Evolutionary conservation across 1,139 yeast species (phyloP).

Genomic region (Zygosaccharomyces pseudobailii): DNA sequence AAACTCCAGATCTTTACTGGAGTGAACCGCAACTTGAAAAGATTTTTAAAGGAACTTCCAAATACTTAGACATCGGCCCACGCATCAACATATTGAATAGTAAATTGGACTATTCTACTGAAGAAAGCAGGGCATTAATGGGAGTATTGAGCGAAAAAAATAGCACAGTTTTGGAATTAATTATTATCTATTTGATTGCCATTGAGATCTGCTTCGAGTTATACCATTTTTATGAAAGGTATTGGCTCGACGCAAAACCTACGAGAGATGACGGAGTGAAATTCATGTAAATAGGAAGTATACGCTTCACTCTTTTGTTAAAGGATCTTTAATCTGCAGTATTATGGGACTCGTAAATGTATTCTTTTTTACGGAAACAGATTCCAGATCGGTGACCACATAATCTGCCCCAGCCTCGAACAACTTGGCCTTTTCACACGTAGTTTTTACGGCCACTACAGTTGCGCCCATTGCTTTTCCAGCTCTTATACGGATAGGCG

Average conservation of each 20-base stretch:
- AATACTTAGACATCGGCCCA: slow-evolving; percentile 67
- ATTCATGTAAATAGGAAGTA: neutral
- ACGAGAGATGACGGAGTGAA: neutral
- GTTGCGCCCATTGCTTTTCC: slow-evolving; percentile 75
- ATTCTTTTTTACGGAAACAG: slow-evolving; percentile 35
- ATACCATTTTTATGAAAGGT: slow-evolving; percentile 46
- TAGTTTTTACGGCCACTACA: slow-evolving; percentile 70
- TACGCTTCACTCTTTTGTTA: slow-evolving; percentile 2
- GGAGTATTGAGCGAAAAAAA: slow-evolving; percentile 73
- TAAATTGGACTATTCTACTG: slow-evolving; percentile 84
- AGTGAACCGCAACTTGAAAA: slow-evolving; percentile 79
- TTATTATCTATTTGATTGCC: slow-evolving; percentile 73
- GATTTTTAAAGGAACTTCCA: slow-evolving; percentile 66
- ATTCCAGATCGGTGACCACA: slow-evolving; percentile 60
- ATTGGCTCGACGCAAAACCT: slow-evolving; percentile 4
- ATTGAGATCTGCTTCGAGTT: slow-evolving; percentile 81
- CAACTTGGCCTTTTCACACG: slow-evolving; percentile 58
- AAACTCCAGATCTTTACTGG: slow-evolving; percentile 92
- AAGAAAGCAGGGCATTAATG: slow-evolving; percentile 74
- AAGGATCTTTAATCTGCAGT: slow-evolving; percentile 20
- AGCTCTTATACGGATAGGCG: slow-evolving; percentile 78
- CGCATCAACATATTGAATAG: slow-evolving; percentile 75
- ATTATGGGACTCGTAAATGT: slow-evolving; percentile 18
- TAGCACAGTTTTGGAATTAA: slow-evolving; percentile 78
- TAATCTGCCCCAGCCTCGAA: slow-evolving; percentile 69